Evolutionary conservation across 768 basidiomycete genomes (phyloP).

Genomic region (Zangia roseola): DNA sequence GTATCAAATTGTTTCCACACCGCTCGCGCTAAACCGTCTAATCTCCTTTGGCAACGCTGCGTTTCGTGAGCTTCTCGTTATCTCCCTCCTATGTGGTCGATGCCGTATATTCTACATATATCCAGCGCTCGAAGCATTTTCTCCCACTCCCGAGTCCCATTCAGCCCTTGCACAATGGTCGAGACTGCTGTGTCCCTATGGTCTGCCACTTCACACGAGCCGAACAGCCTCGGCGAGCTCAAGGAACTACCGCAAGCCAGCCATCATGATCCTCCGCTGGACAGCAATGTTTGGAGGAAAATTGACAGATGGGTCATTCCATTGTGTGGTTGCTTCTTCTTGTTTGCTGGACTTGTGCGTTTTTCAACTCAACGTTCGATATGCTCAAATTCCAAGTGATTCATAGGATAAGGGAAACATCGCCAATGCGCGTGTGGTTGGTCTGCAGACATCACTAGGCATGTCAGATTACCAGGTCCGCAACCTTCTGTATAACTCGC

Average conservation of each 20-base stretch:
- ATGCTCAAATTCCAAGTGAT: neutral
- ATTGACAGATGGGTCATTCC: constrained; percentile 48
- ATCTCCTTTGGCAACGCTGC: too few species aligned
- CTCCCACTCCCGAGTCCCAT: too few species aligned
- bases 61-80: too few species aligned
- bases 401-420: constrained; percentile 44
- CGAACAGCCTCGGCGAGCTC: neutral
- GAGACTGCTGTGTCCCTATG: too few species aligned
- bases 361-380: neutral
- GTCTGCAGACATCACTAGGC: constrained; percentile 50
- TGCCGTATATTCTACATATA: too few species aligned
- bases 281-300: constrained; percentile 46
- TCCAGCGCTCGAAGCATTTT: too few species aligned
- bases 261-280: constrained; percentile 28
- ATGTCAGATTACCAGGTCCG: constrained; percentile 29
- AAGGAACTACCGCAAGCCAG: constrained; percentile 6
- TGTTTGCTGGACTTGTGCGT: constrained; percentile 50
- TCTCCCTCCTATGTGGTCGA: too few species aligned
- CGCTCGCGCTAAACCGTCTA: too few species aligned
- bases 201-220: too few species aligned
- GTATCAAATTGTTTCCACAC: too few species aligned
- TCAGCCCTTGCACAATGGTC: too few species aligned
- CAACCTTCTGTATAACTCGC: too few species aligned
- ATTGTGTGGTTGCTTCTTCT: constrained; percentile 46
- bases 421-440: constrained; percentile 59